Conservation (phyloP, 1,284 basidiomycete species). For the Cutaneotrichosporon sp. region DNA sequence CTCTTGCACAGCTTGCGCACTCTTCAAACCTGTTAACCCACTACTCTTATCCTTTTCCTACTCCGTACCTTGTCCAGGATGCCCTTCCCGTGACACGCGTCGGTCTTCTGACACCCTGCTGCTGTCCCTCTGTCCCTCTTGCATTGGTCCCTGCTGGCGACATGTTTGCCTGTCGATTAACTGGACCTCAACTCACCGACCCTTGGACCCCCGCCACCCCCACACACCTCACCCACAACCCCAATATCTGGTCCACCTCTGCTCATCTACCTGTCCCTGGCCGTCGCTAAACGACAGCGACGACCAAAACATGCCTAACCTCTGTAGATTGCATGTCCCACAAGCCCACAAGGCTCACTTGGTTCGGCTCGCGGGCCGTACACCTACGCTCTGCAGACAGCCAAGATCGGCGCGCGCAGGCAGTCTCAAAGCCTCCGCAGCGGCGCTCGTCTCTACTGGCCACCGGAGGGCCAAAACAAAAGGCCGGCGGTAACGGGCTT, state of each 20-base stretch:
- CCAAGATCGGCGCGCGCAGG: background rate
- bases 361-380: background rate
- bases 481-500: constrained; percentile 1
- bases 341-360: background rate
- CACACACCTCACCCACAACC: background rate
- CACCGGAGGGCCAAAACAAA: constrained; percentile 5
- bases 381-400: background rate
- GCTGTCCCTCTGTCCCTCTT: background rate
- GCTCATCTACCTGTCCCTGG: constrained; percentile 10
- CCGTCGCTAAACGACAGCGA: constrained; percentile 10
- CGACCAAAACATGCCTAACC: constrained; percentile 10
- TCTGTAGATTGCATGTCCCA: constrained; percentile 3
- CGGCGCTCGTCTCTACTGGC: background rate
- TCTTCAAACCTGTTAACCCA: background rate
- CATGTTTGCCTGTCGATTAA: background rate
- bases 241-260: background rate
- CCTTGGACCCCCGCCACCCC: constrained; percentile 1
- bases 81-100: constrained; percentile 7
- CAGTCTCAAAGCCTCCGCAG: background rate
- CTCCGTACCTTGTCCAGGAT: constrained; percentile 5
- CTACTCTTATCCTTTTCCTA: constrained; percentile 1
- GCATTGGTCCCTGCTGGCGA: background rate
- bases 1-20: constrained; percentile 1
- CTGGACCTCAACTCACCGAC: background rate
- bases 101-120: background rate